A percentile compares a stretch with the other conserved stretches of the same genome.
phyloP scores from a whole-genome alignment of 495 filamentous ascomycete species.

The Lasiosphaeris hirsuta region DNA sequence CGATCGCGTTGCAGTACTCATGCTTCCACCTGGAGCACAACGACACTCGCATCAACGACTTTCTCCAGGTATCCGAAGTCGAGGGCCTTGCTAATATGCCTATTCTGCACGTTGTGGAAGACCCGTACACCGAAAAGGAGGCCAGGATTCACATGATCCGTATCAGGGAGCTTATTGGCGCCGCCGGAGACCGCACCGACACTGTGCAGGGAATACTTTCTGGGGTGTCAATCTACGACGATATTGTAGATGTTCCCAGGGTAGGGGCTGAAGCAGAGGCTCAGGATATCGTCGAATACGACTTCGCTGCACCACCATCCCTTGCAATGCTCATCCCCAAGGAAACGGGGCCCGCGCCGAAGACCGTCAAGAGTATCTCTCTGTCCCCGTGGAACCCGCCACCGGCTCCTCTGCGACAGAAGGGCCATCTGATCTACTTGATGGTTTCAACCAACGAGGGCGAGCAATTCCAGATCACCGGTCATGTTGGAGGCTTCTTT shows the following conservation, averaged over 20 bases:
- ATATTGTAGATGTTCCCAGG: constrained; percentile 49
- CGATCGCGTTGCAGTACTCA: constrained; percentile 92
- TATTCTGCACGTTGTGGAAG: constrained; percentile 79
- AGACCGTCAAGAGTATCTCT: constrained; percentile 83
- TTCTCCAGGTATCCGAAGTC: constrained; percentile 87
- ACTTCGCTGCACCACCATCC: constrained; percentile 64
- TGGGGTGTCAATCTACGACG: constrained; percentile 84
- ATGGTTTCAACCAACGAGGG: constrained; percentile 84
- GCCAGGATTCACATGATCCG: constrained; percentile 90
- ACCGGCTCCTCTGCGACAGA: constrained; percentile 82
- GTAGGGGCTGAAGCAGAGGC: constrained; percentile 53
- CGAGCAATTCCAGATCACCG: constrained; percentile 88
- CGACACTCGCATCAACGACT: constrained; percentile 87
- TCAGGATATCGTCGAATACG: constrained; percentile 55
- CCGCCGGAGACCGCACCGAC: constrained; percentile 83
- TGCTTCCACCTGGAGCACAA: constrained; percentile 97
- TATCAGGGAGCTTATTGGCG: constrained; percentile 87
- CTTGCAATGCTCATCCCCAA: constrained; percentile 69
- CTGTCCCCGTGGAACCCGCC: constrained; percentile 96
- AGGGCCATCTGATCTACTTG: constrained; percentile 91
- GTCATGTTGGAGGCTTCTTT: constrained; percentile 91
- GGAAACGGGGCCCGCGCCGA: constrained; percentile 63
- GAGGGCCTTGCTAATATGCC: constrained; percentile 70
- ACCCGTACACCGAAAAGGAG: constrained; percentile 98
- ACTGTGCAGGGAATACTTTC: constrained; percentile 81